phyloP scores from a whole-genome alignment of 2,329 filamentous ascomycete genomes.

The Dothistroma septosporum region DNA sequence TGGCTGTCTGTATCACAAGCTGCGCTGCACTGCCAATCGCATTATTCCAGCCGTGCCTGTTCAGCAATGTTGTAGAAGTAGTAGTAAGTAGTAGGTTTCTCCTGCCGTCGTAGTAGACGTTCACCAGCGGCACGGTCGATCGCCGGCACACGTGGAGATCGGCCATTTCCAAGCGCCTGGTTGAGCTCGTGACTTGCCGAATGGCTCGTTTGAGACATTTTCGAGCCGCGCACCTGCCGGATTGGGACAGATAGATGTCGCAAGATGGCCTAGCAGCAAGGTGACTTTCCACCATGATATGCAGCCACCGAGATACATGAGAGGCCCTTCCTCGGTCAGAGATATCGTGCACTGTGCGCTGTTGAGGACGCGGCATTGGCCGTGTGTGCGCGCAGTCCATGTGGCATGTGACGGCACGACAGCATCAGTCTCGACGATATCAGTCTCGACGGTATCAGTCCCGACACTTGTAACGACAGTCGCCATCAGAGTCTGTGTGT shows the following conservation, averaged over 20 bases:
- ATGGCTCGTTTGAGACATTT: not conserved
- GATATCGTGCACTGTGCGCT: not conserved
- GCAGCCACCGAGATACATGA: not conserved
- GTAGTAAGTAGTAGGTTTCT: not conserved
- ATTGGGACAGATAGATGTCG: not conserved
- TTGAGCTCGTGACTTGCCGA: not conserved
- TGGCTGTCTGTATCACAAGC: not conserved
- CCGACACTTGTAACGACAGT: not conserved
- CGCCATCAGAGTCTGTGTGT: not conserved
- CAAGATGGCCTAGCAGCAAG: not conserved
- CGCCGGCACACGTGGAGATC: not conserved
- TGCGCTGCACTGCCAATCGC: not conserved
- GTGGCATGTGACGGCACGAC: too few species aligned
- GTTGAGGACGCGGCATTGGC: not conserved
- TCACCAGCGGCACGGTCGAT: not conserved
- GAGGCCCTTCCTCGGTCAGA: not conserved
- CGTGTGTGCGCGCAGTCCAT: not conserved
- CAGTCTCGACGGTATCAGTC: not conserved
- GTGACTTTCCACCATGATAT: not conserved
- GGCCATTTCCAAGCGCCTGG: not conserved
- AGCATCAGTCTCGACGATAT: too few species aligned
- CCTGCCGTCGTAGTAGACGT: not conserved
- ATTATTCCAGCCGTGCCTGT: too few species aligned
- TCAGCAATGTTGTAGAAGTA: not conserved
- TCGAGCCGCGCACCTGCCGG: not conserved